Evolutionary conservation across 768 basidiomycete species (phyloP), one percentile per base, ranked within the genome.

Genomic region (Mycena venus): DNA sequence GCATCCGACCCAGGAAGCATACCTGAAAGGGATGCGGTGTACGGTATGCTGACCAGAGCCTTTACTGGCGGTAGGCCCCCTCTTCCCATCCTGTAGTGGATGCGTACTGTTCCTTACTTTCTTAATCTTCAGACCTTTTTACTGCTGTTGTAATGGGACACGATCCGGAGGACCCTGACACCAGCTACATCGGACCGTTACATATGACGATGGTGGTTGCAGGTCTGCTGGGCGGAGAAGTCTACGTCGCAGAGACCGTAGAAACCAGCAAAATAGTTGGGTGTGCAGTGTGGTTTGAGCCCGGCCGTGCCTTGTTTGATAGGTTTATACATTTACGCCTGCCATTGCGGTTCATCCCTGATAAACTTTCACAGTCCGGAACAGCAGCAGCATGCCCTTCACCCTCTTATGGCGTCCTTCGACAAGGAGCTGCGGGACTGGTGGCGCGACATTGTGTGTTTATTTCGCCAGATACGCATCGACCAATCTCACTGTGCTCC

Each of bases 221-320:
- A 6, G 73, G 68, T 1, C 38, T 70, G 27, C 53, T 74, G 4
- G 73, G 61, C 23, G 73, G 73, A 9, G 73, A 74, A 31, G 73
- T 74, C 4, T 74, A 65, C 14, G 62, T 74, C 27, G 73, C 73
- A 6, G 73, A 74, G 44, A 65, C 73, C 23, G 6, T 10, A 0
- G 68, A 70, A 47, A 64, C 61, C 4, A 4, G 38, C 12, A 70
- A 70, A 25, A 70, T 74, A 10, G 32, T 70, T 27, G 49, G 49
- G 7, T 68, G 66, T 51, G 62, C 73, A 7, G 68, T 74, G 23
- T 74, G 73, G 73, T 74, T 74, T n/a, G 61, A 61, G 14, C 73
- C 73, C 6, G 68, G 68, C 14, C 73, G 51, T 23, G 47, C 62
- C 47, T 44, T 74, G 68, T 74, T 58, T 17, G 73, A 74, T 40